A percentile compares a stretch with the other conserved stretches of the same genome.
Conservation (phyloP, 2,329 filamentous ascomycete genomes). For the Incumbomyces lentus region DNA sequence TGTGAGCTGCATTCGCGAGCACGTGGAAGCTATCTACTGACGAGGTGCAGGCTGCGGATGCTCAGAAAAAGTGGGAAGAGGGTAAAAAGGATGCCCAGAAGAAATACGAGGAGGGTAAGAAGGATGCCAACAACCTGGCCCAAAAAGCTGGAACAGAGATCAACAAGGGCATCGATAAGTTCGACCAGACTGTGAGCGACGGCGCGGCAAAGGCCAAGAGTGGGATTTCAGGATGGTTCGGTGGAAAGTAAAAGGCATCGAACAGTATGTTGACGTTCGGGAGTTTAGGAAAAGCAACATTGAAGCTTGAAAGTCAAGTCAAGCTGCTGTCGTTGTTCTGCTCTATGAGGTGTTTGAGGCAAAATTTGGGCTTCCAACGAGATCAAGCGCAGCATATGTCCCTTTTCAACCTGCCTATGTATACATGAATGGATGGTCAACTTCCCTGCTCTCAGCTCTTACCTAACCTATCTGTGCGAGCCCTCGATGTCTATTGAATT, state of each 20-base stretch:
- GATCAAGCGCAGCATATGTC: too few relatives aligned
- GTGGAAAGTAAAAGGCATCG: conserved; percentile 33
- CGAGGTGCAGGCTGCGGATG: conserved; percentile 9
- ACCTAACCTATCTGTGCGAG: too few relatives aligned
- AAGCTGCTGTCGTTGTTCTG: too few relatives aligned
- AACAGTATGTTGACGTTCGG: neutral
- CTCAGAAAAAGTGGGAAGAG: conserved; percentile 27
- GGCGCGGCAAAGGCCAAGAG: conserved; percentile 73
- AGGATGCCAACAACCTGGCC: conserved; percentile 53
- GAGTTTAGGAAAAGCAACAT: neutral
- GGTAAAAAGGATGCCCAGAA: conserved; percentile 25
- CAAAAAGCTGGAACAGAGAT: conserved; percentile 50
- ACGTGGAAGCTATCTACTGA: conserved; percentile 4
- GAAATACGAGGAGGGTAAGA: conserved; percentile 53
- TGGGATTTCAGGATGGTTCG: conserved; percentile 77
- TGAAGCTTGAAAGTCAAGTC: too few relatives aligned
- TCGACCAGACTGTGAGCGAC: conserved; percentile 72
- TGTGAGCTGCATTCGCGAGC: conserved; percentile 40
- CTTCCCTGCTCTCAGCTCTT: too few relatives aligned
- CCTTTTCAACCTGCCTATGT: too few relatives aligned
- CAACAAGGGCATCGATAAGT: conserved; percentile 55
- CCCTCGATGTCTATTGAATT: too few relatives aligned
- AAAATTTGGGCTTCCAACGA: too few relatives aligned
- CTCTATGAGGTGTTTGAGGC: too few relatives aligned
- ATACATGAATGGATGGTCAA: too few relatives aligned